Base-by-base conservation (phyloP, 164 flowering plant genomes). In the Berberis vulgaris region DNA sequence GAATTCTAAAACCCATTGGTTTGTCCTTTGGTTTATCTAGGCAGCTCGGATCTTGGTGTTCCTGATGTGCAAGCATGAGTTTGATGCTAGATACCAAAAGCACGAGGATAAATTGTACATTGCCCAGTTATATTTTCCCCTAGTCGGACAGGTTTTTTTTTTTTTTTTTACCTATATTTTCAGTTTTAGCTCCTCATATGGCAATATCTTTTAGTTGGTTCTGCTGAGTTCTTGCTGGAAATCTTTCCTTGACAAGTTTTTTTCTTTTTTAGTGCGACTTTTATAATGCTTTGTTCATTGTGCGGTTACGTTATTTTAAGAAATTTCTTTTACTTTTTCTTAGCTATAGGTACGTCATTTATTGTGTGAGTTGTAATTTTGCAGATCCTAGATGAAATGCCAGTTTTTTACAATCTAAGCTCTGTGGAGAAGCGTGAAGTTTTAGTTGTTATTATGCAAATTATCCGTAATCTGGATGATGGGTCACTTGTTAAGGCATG, bases 371-470 rank as follows among this genome's bases (percentile, higher is more conserved):
- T 59, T 69, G 13, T 66, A 1, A 66, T 42, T 68, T 2, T 77
- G 79, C 96, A 95, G 99, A 91, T 95, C 64, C 82, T 95, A 40
- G 97, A 95, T 81, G 99, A 95, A 79, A 91, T 94, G 96, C 99
- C 99, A 55, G 96, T 94, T 54, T 94, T 89, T 76, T 94, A 94
- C 81, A 91, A 91, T 78, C 80, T 95, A 57, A 88, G 78, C 80
- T 82, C 89, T 54, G 71, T 76, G 66, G 99, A 95, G 73, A 95
- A 95, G 83, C 89, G 97, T 72, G 99, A 91, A 77, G 97, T 89
- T 65, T 74, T 89, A 62, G 82, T 95, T 67, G 87, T 80, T 44
- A 61, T 85, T 58, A 67, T 91, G 89, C 97, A 95, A 86, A 86
- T 95, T 69, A 65, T 95, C 42, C 90, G 97, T 47, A 91, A 91